These are phyloP conservation scores for Alternaria sp. DNA, from an alignment of 2,329 filamentous ascomycete genomes.

Conservation along the genomic window DNA sequence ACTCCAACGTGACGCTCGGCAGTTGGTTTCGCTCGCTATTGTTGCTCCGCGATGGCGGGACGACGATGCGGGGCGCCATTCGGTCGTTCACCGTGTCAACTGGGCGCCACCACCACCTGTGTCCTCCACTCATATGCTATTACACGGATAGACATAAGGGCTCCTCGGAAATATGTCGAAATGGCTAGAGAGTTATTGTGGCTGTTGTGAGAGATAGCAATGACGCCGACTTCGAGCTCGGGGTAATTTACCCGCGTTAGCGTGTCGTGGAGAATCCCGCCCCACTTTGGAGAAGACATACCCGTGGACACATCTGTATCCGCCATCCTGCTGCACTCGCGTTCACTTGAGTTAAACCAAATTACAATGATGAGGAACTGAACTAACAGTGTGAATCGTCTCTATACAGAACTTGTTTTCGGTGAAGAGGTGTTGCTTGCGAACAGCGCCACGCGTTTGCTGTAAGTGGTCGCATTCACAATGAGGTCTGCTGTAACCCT, in stretches of 20 bases:
- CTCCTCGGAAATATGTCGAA: not conserved
- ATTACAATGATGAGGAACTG: not conserved
- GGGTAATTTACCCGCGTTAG: not conserved
- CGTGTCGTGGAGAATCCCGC: not conserved
- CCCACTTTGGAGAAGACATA: not conserved
- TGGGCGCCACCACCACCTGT: not conserved
- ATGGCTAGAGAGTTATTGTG: not conserved
- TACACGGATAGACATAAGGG: not conserved
- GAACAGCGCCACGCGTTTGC: not conserved
- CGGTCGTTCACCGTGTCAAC: not conserved
- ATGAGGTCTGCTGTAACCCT: not conserved
- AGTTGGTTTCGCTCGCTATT: conserved; percentile 25
- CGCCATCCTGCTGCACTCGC: not conserved
- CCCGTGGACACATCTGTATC: not conserved
- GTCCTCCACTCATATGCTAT: not conserved
- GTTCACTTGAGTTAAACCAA: not conserved
- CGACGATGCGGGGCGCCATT: conserved; percentile 17
- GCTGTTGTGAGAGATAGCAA: not conserved
- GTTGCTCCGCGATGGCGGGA: conserved; percentile 15
- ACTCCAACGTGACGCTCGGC: conserved; percentile 23
- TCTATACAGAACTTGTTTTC: not conserved
- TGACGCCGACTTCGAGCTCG: not conserved
- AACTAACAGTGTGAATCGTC: not conserved
- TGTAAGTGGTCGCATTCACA: not conserved
- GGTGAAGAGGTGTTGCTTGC: not conserved